These are phyloP conservation scores for Oryza rufipogon DNA, from an alignment of 176 grass and related monocot genomes.

Conservation along the genomic window DNA sequence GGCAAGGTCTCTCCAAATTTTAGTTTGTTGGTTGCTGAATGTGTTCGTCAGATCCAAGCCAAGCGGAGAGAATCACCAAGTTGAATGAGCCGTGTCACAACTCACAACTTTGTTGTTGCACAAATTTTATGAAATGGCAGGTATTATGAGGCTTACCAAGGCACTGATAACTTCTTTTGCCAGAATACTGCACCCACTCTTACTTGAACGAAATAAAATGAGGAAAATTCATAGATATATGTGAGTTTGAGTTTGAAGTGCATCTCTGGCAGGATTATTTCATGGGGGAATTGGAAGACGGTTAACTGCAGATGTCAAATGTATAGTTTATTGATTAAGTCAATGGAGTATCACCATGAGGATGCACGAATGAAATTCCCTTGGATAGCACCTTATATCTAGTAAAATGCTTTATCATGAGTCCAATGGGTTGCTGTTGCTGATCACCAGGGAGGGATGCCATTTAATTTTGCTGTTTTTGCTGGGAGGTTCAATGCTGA, in stretches of 20 bases:
- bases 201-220: constrained; percentile 28
- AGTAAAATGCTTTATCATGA: constrained; percentile 19
- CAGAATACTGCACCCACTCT: constrained; percentile 19
- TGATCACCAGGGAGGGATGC: neutral
- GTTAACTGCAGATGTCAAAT: constrained; percentile 11
- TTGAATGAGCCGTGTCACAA: constrained; percentile 40
- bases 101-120: constrained; percentile 14
- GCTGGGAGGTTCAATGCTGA: constrained; percentile 3
- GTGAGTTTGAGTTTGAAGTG: constrained; percentile 5
- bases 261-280: constrained; percentile 10
- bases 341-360: neutral
- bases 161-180: constrained; percentile 17
- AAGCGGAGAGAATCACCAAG: constrained; percentile 58
- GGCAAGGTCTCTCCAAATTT: constrained; percentile 63
- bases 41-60: constrained; percentile 78
- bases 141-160: constrained; percentile 27
- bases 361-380: neutral
- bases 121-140: constrained; percentile 26
- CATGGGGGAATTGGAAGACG: neutral
- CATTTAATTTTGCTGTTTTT: constrained; percentile 11
- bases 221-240: neutral
- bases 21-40: constrained; percentile 70
- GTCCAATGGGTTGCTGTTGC: constrained; percentile 1
- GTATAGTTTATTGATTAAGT: neutral
- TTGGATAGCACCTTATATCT: neutral